Evolutionary conservation across 495 filamentous ascomycete species (phyloP).

Genomic region (Penicillium desertorum): DNA sequence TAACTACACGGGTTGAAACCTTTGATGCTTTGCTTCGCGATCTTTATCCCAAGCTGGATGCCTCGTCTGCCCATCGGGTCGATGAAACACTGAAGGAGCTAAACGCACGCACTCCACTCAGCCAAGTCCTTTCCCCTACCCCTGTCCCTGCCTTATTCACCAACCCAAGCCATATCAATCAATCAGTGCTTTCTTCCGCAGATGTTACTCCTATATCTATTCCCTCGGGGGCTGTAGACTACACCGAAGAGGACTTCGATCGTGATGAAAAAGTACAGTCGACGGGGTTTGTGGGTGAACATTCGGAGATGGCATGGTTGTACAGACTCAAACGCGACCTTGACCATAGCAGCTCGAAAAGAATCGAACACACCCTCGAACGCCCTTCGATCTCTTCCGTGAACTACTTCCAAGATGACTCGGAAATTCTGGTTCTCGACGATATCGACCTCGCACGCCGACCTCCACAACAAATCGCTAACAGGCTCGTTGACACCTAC

Average conservation of each 20-base stretch:
- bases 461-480: constrained; percentile 51
- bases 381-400: constrained; percentile 38
- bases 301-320: constrained; percentile 62
- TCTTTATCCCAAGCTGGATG: constrained; percentile 37
- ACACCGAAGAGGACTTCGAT: constrained; percentile 59
- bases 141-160: constrained; percentile 3
- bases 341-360: constrained; percentile 22
- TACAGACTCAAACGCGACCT: constrained; percentile 47
- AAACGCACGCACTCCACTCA: neutral
- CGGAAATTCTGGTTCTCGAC: constrained; percentile 41
- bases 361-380: constrained; percentile 12
- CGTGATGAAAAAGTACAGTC: constrained; percentile 49
- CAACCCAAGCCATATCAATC: constrained; percentile 4
- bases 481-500: constrained; percentile 54
- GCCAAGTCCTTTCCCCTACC: constrained; percentile 4
- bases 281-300: constrained; percentile 62
- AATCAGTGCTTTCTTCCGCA: constrained; percentile 1
- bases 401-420: constrained; percentile 59
- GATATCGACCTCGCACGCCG: constrained; percentile 48
- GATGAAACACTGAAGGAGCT: constrained; percentile 32
- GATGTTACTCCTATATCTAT: constrained; percentile 36
- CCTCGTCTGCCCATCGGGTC: constrained; percentile 35
- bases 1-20: constrained; percentile 35
- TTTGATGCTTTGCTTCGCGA: constrained; percentile 41
- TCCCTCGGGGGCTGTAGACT: constrained; percentile 52